Conservation (phyloP, 176 grass and related monocot genomes). For the Lolium multiflorum region DNA sequence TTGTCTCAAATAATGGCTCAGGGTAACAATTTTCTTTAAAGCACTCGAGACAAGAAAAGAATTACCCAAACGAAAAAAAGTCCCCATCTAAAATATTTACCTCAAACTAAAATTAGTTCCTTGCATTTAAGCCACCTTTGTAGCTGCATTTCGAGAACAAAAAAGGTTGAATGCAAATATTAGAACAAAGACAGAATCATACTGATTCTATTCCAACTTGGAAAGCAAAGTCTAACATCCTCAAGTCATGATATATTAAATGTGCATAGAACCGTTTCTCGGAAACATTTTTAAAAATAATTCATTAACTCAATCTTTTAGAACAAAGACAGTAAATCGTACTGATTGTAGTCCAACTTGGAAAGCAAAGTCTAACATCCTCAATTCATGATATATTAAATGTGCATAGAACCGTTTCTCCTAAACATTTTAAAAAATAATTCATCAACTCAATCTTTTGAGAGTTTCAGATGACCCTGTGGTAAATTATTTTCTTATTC, state of each 20-base stretch:
- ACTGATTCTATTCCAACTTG: constrained; percentile 13
- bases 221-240: not conserved
- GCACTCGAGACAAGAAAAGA: not conserved
- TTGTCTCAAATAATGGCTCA: not conserved
- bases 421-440: not conserved
- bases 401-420: not conserved
- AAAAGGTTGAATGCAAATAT: not conserved
- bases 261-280: no score
- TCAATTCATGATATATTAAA: not conserved
- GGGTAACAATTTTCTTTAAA: not conserved
- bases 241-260: no score
- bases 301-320: not conserved
- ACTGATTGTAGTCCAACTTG: no score
- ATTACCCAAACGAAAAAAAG: not conserved
- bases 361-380: not conserved
- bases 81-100: no score
- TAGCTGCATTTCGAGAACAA: not conserved
- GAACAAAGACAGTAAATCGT: no score
- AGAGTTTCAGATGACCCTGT: constrained; percentile 18
- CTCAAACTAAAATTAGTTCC: no score
- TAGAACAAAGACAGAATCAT: not conserved
- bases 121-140: not conserved
- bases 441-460: not conserved
- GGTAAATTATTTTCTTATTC: not conserved
- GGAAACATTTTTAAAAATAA: not conserved